Evolutionary conservation across 306 rosid genomes (phyloP), one percentile per base, ranked within the genome.

Genomic region (Cucurbita moschata): DNA sequence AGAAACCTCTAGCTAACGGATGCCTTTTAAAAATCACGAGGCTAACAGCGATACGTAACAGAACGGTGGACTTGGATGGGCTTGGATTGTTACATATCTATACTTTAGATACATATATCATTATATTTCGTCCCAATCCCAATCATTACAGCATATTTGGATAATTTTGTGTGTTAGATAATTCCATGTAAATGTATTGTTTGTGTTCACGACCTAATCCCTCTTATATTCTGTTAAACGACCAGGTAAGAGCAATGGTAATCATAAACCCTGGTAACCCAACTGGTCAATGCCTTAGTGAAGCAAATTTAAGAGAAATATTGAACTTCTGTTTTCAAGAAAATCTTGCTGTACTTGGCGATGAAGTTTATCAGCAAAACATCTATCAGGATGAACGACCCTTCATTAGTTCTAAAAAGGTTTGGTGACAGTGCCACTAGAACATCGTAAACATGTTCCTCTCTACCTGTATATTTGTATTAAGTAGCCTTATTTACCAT

Each of bases 241-340:
- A 12, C 50, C 80, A 94, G 99, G 89, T 94, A 74, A 94, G 86
- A 87, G 99, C 97, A 58, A 91, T 94, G 99, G 99, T 94, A 85
- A 94, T 94, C 71, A 94, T 94, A 78, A 94, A 94, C 72, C 99
- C 99, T 64, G 99, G 99, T 19, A 94, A 94, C 42, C 99, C 99
- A 49, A 94, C 99, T 49, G 99, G 97, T 43, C 99, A 94, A 80
- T 94, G 99, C 77, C 87, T 94, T 13, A 94, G 96, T 82, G 89
- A 79, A 83, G 86, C 89, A 53, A 94, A 94, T 83, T 79, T 94
- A 72, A 83, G 84, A 84, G 88, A 85, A 80, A 81, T 94, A 74
- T 70, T 94, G 81, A 85, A 59, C 79, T 94, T 85, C 83, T 94
- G 97, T 79, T 86, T 73, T 82, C 83, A 87, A 56, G 99, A 94